Evolutionary conservation across 768 basidiomycete genomes (phyloP).

Genomic region (Calocera cornea): DNA sequence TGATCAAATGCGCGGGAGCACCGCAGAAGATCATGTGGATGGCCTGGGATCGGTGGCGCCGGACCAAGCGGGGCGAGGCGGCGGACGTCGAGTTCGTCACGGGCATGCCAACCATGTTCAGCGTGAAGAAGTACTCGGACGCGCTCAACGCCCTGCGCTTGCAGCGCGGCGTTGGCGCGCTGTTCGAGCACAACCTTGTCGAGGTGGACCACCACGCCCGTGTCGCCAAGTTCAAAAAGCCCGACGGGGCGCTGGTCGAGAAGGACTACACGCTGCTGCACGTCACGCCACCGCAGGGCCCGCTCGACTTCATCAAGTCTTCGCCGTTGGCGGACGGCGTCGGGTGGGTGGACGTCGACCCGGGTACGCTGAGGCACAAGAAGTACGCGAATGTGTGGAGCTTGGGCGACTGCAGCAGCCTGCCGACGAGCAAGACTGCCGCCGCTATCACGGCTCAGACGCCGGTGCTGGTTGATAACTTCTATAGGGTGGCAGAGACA

Average conservation of each 20-base stretch:
- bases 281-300: constrained; percentile 85
- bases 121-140: constrained; percentile 90
- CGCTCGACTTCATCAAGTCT: constrained; percentile 62
- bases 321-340: constrained; percentile 64
- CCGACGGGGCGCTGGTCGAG: constrained; percentile 52
- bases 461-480: constrained; percentile 80
- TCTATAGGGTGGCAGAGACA: constrained; percentile 58
- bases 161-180: constrained; percentile 64
- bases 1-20: constrained; percentile 73
- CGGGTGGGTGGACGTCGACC: constrained; percentile 85
- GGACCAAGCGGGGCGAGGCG: constrained; percentile 42
- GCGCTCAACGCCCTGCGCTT: constrained; percentile 64
- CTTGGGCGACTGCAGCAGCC: constrained; percentile 79
- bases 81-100: constrained; percentile 69
- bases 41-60: constrained; percentile 72
- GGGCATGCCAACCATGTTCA: constrained; percentile 92
- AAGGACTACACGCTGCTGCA: constrained; percentile 76
- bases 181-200: constrained; percentile 73
- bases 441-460: constrained; percentile 87
- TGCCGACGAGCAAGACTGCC: constrained; percentile 93
- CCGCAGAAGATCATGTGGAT: constrained; percentile 91
- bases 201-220: constrained; percentile 55
- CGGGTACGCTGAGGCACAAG: constrained; percentile 64
- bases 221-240: constrained; percentile 72
- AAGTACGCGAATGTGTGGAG: constrained; percentile 81